Conservation (phyloP, 306 rosid genomes). For the Vicia villosa region DNA sequence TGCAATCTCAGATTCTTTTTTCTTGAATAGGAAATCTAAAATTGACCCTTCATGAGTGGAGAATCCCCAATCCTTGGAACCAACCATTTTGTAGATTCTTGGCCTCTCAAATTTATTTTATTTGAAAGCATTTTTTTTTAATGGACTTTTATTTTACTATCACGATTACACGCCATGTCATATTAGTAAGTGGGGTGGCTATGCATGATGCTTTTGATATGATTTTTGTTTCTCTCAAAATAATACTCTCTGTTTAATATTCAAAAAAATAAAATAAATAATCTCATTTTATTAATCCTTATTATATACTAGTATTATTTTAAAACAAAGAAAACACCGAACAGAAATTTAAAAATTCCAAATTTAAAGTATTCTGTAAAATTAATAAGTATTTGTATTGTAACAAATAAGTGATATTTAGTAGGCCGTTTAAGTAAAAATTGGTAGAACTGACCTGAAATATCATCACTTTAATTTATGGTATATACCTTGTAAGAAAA, state of each 20-base stretch:
- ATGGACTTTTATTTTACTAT: background rate
- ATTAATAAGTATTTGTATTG: no score
- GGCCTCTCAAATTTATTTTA: background rate
- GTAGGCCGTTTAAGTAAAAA: background rate
- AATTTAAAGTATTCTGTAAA: background rate
- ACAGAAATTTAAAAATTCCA: no score
- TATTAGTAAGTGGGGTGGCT: constrained; percentile 24
- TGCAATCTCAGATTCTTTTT: no score
- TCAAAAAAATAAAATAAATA: no score
- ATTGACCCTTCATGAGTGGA: background rate
- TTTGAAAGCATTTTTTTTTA: background rate
- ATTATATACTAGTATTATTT: no score
- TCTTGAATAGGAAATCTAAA: background rate
- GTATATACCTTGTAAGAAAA: background rate
- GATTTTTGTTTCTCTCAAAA: constrained; percentile 9
- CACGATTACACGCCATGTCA: background rate
- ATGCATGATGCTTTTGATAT: constrained; percentile 19
- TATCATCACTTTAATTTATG: background rate
- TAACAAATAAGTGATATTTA: background rate
- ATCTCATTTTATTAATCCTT: no score
- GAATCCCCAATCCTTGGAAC: constrained; percentile 36
- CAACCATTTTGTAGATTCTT: constrained; percentile 34
- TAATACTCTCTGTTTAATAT: no score
- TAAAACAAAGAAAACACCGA: no score
- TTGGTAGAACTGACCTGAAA: background rate